These are phyloP conservation scores for Lactarius indigo DNA, from an alignment of 768 basidiomycete species.

Conservation along the genomic window DNA sequence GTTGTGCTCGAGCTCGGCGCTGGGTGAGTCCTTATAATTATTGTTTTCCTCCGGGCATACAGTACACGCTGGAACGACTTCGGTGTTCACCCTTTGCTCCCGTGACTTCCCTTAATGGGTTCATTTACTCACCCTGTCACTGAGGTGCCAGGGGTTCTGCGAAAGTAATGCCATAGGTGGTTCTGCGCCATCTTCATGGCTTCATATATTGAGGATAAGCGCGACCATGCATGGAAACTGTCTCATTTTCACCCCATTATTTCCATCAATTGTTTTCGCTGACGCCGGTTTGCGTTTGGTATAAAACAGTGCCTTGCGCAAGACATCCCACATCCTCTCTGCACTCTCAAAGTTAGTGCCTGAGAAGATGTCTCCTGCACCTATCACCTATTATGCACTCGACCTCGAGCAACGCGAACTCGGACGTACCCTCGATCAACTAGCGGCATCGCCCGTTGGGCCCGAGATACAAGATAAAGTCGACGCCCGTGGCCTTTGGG, in stretches of 20 bases:
- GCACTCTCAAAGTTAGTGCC: conserved; percentile 60
- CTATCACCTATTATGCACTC: conserved; percentile 85
- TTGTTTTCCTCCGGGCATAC: neutral
- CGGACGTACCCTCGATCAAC: conserved; percentile 67
- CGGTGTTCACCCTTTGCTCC: neutral
- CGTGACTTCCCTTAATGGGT: neutral
- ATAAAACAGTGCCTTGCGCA: conserved; percentile 66
- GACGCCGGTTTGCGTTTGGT: neutral
- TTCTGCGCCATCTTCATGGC: neutral
- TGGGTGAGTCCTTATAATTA: conserved; percentile 56
- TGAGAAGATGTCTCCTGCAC: conserved; percentile 35
- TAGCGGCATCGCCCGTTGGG: conserved; percentile 63
- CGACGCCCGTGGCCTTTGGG: conserved; percentile 78
- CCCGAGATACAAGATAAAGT: conserved; percentile 65
- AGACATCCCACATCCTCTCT: conserved; percentile 80
- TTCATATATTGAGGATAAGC: neutral
- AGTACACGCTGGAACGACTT: neutral
- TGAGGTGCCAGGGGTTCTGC: neutral
- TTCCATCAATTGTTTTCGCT: conserved; percentile 1
- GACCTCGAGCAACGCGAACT: conserved; percentile 90
- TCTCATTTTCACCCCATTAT: neutral
- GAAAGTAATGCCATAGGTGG: neutral
- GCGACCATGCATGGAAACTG: neutral
- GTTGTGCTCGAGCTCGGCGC: conserved; percentile 90
- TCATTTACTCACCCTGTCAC: neutral